These are phyloP conservation scores for Teunomyces barrocoloradensis DNA, from an alignment of 805 yeast genomes.

Conservation along the genomic window DNA sequence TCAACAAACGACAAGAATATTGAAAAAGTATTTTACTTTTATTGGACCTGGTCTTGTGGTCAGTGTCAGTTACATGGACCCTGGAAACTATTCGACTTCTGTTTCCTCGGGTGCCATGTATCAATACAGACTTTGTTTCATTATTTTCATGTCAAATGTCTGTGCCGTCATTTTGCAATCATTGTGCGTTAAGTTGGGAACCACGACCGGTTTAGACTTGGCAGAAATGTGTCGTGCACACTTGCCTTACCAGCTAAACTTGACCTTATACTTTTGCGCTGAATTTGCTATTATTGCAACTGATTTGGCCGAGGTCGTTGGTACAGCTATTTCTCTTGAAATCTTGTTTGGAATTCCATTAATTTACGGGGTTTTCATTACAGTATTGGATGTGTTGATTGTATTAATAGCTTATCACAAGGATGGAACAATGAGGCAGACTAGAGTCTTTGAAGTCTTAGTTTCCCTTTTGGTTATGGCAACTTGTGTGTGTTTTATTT, in stretches of 20 bases:
- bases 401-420: conserved; percentile 75
- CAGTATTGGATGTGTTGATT: conserved; percentile 77
- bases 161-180: conserved; percentile 83
- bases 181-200: conserved; percentile 80
- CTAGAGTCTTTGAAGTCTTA: conserved; percentile 73
- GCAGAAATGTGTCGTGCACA: conserved; percentile 79
- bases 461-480: conserved; percentile 68
- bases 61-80: conserved; percentile 89
- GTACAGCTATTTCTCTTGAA: conserved; percentile 83
- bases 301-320: conserved; percentile 91
- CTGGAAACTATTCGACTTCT: conserved; percentile 90
- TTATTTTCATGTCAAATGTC: conserved; percentile 71
- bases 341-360: conserved; percentile 75
- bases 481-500: conserved; percentile 72
- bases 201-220: conserved; percentile 85
- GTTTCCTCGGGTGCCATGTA: conserved; percentile 85
- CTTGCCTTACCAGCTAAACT: conserved; percentile 65
- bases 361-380: conserved; percentile 69
- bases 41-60: conserved; percentile 89
- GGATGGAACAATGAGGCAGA: conserved; percentile 70
- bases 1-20: conserved; percentile 10
- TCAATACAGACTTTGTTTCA: conserved; percentile 68
- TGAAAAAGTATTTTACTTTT: conserved; percentile 60
- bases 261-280: conserved; percentile 64
- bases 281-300: conserved; percentile 90